These are phyloP conservation scores for Aspergillus cavernicola DNA, from an alignment of 495 filamentous ascomycete genomes.

Conservation along the genomic window DNA sequence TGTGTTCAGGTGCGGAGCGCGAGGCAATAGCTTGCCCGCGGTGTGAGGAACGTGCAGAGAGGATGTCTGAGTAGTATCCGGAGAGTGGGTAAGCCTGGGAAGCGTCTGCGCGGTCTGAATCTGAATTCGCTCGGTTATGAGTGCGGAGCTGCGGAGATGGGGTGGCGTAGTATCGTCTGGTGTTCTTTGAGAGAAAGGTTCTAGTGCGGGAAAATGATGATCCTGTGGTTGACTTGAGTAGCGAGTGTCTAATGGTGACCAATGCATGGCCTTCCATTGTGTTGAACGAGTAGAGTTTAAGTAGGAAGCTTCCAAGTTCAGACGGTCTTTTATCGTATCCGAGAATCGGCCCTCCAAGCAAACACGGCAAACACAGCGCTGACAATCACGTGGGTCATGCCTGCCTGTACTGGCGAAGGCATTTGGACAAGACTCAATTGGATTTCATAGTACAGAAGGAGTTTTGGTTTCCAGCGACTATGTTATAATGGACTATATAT, in stretches of 20 bases:
- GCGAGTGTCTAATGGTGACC: conserved; percentile 16
- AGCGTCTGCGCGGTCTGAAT: conserved; percentile 2
- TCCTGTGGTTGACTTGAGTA: conserved; percentile 8
- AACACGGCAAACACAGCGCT: conserved; percentile 36
- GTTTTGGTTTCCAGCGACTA: no score
- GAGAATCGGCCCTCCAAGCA: conserved; percentile 27
- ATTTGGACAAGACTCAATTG: background rate
- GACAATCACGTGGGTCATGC: background rate
- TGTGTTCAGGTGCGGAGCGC: conserved; percentile 18
- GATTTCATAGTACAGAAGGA: no score
- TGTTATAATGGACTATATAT: background rate
- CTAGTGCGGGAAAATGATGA: background rate
- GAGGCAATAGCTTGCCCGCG: conserved; percentile 21
- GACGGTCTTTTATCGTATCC: no score
- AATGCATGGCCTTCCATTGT: conserved; percentile 33
- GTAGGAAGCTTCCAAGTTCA: no score
- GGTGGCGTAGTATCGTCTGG: conserved; percentile 20
- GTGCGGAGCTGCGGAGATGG: conserved; percentile 21
- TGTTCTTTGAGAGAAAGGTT: background rate
- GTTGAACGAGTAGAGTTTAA: background rate
- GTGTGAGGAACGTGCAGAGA: conserved; percentile 30
- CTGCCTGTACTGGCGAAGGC: background rate
- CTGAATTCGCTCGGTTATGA: conserved; percentile 11
- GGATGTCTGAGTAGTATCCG: conserved; percentile 39
- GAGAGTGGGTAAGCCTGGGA: conserved; percentile 40